A percentile compares a stretch with the other conserved stretches of the same genome.
Conservation (phyloP, 108 stramenopile genomes). For the Halocafeteria seosinensis region DNA sequence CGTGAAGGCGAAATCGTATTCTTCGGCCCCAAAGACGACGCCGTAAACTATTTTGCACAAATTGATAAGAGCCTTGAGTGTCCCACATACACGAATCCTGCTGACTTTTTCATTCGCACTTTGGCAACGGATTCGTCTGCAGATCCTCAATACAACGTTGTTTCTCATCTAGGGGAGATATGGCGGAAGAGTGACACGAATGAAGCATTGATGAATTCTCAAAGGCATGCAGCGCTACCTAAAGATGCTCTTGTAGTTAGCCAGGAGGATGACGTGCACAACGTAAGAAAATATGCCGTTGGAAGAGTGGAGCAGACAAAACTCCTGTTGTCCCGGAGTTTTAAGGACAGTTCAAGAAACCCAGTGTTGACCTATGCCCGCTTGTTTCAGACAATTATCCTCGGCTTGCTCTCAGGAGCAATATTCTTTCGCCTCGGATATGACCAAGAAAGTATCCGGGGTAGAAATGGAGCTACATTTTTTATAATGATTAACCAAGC, state of each 20-base stretch:
- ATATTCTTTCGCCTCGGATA: neutral
- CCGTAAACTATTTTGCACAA: neutral
- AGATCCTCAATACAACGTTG: neutral
- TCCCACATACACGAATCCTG: slow-evolving; percentile 6
- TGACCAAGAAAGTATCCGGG: slow-evolving; percentile 7
- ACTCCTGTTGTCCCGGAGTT: neutral
- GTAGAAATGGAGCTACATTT: slow-evolving; percentile 2
- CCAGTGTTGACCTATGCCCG: neutral
- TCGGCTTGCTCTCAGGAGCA: neutral
- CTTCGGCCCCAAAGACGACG: neutral
- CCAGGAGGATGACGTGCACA: neutral
- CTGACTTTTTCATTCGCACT: neutral
- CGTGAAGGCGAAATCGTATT: slow-evolving; percentile 2
- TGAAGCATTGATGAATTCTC: too few relatives aligned
- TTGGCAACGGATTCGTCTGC: neutral
- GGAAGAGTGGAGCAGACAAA: neutral
- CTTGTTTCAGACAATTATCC: neutral
- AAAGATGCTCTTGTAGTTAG: too few relatives aligned
- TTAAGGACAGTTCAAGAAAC: neutral
- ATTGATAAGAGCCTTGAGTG: neutral
- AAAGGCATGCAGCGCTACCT: too few relatives aligned
- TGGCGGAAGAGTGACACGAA: neutral
- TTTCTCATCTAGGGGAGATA: neutral
- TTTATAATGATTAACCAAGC: slow-evolving; percentile 14
- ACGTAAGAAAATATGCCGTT: neutral